Conservation (phyloP, 345 rosid genomes). For the Gossypium arboreum region DNA sequence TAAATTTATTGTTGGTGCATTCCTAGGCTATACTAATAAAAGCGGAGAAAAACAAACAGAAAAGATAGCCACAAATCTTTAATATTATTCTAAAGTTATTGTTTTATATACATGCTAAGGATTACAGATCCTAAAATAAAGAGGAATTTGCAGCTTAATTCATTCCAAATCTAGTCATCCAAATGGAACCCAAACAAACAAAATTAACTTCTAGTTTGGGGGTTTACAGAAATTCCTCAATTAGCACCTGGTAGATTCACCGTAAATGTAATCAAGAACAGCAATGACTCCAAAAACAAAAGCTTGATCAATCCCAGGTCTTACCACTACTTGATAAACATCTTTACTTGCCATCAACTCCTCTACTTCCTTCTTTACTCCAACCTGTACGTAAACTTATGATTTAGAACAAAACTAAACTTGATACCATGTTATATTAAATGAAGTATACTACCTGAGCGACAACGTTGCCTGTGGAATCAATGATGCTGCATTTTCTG, state of each 20-base stretch:
- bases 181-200: background rate
- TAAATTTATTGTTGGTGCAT: background rate
- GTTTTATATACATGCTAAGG: no score
- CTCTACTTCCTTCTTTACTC: slow-evolving; percentile 41
- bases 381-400: slow-evolving; percentile 34
- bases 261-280: slow-evolving; percentile 66
- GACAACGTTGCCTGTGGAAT: slow-evolving; percentile 39
- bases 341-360: slow-evolving; percentile 52
- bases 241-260: slow-evolving; percentile 74
- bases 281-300: slow-evolving; percentile 69
- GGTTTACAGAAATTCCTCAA: background rate
- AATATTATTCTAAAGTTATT: background rate
- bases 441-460: slow-evolving; percentile 40
- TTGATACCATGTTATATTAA: background rate
- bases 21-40: background rate
- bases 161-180: background rate
- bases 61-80: no score
- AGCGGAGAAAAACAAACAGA: background rate
- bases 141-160: background rate
- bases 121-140: background rate
- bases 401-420: background rate
- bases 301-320: slow-evolving; percentile 59
- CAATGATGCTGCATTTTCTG: slow-evolving; percentile 51
- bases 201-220: background rate
- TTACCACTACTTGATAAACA: slow-evolving; percentile 53